Conservation (phyloP, 345 rosid species). For the Bruguiera parviflora region DNA sequence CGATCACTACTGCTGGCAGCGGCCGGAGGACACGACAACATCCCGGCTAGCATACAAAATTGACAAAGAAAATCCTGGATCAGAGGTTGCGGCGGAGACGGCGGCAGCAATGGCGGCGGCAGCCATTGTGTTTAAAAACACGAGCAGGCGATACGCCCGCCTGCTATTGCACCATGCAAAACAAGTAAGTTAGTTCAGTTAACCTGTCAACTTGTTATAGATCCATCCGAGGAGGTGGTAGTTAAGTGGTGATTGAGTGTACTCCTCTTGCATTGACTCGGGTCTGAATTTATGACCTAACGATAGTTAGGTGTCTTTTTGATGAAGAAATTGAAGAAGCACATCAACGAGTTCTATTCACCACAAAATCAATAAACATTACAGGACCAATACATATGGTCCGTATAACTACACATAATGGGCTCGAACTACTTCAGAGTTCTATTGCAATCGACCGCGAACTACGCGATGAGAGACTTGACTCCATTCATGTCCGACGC, state of each 20-base stretch:
- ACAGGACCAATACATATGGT: neutral
- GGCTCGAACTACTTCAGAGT: conserved; percentile 7
- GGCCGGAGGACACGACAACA: conserved; percentile 97
- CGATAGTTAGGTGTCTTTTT: no score
- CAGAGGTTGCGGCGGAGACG: conserved; percentile 74
- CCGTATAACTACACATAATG: neutral
- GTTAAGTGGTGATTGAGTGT: no score
- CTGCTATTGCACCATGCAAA: conserved; percentile 66
- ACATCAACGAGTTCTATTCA: neutral
- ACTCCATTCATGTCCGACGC: no score
- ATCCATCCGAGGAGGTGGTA: no score
- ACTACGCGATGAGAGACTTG: no score
- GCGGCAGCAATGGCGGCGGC: conserved; percentile 93
- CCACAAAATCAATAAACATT: neutral
- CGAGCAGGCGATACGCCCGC: conserved; percentile 68
- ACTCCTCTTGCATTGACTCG: no score
- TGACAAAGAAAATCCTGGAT: conserved; percentile 69
- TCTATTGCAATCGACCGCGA: neutral
- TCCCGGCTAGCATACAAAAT: conserved; percentile 63
- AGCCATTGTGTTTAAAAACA: conserved; percentile 63
- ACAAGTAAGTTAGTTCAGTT: conserved; percentile 34
- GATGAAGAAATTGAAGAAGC: no score
- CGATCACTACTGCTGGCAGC: conserved; percentile 94
- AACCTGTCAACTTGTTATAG: conserved; percentile 4
- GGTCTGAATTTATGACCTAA: no score